phyloP scores from a whole-genome alignment of 148 eudicot species.

The Nyssa sinensis region DNA sequence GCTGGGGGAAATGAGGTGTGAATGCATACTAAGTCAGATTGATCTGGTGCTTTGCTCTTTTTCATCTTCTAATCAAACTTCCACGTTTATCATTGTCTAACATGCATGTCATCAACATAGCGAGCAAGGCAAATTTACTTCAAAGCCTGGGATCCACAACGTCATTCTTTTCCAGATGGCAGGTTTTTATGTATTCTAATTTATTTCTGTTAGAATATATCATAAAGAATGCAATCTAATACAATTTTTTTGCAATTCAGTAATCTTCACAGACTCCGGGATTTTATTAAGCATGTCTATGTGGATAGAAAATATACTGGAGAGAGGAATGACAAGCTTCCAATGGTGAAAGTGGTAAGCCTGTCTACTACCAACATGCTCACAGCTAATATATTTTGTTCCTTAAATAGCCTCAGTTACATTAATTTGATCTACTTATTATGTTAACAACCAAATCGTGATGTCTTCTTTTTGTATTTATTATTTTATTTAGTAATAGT shows the following conservation, averaged over 20 bases:
- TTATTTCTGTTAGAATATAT: background rate
- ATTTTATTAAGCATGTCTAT: conserved; percentile 72
- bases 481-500: background rate
- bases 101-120: conserved; percentile 29
- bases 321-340: conserved; percentile 33
- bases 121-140: conserved; percentile 70
- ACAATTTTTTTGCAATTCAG: conserved; percentile 36
- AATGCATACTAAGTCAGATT: background rate
- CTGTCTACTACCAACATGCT: background rate
- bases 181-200: conserved; percentile 36
- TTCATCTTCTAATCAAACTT: background rate
- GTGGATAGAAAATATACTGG: conserved; percentile 60
- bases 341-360: conserved; percentile 50
- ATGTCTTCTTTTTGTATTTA: background rate
- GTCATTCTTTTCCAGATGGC: conserved; percentile 60
- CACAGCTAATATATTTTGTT: background rate
- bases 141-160: conserved; percentile 72
- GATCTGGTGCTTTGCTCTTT: background rate
- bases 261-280: conserved; percentile 64
- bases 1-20: conserved; percentile 68
- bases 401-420: background rate
- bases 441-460: background rate
- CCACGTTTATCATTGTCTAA: conserved; percentile 11
- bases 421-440: background rate
- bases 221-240: conserved; percentile 1